These are phyloP conservation scores for Theileria luwenshuni DNA, from an alignment of 169 alveolate genomes.

Conservation along the genomic window DNA sequence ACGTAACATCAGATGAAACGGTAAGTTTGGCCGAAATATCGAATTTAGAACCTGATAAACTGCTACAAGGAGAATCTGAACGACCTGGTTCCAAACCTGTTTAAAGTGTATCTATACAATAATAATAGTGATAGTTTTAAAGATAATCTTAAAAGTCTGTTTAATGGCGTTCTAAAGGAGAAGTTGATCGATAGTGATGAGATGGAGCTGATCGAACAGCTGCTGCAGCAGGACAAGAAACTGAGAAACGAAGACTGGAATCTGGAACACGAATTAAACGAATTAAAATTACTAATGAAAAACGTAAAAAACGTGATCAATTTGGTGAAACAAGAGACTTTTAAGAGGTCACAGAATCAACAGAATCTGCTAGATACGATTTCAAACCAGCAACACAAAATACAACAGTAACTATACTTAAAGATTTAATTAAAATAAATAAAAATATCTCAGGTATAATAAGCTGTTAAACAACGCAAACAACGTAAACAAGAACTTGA, in stretches of 20 bases:
- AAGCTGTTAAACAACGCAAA: conserved; percentile 2
- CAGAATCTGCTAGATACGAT: conserved; percentile 58
- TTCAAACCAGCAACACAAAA: conserved; percentile 74
- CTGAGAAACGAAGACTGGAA: not conserved
- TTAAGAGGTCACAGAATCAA: not conserved
- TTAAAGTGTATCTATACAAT: not conserved
- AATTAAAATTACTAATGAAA: conserved; percentile 22
- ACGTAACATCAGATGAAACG: not conserved
- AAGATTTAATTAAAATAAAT: conserved; percentile 2
- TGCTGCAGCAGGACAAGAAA: not conserved
- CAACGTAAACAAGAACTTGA: not conserved
- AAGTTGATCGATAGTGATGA: not conserved
- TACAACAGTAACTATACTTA: conserved; percentile 27
- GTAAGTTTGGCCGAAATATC: not conserved
- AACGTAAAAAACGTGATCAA: conserved; percentile 38
- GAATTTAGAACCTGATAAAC: not conserved
- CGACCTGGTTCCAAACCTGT: conserved; percentile 29
- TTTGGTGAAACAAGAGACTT: conserved; percentile 25
- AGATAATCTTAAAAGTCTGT: not conserved
- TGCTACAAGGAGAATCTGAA: not conserved
- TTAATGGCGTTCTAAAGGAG: not conserved
- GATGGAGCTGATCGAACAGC: not conserved
- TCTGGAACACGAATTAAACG: conserved; percentile 15
- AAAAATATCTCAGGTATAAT: conserved; percentile 38
- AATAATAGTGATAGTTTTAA: not conserved